phyloP scores from a whole-genome alignment of 306 rosid genomes.

The Trifolium repens region DNA sequence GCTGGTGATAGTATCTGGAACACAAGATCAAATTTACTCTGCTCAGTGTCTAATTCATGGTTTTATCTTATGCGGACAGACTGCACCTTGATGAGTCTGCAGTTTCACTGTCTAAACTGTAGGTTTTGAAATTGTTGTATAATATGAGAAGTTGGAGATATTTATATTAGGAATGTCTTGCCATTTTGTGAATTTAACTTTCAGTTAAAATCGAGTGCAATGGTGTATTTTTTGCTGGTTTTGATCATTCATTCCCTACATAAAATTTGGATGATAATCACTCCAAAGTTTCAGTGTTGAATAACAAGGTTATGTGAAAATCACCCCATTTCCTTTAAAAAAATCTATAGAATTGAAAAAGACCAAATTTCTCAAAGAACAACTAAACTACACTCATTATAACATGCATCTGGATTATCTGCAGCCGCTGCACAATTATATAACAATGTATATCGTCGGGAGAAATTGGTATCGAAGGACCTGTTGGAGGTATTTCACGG shows the following conservation, averaged over 20 bases:
- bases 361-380: not conserved
- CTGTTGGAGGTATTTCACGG: too few relatives aligned
- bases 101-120: not conserved
- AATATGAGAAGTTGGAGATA: not conserved
- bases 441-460: not conserved
- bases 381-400: constrained; percentile 3
- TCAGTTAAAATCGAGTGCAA: not conserved
- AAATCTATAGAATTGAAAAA: not conserved
- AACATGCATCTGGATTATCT: not conserved
- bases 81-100: constrained; percentile 50
- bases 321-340: not conserved
- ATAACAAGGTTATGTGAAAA: not conserved
- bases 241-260: not conserved
- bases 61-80: constrained; percentile 74
- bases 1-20: constrained; percentile 60
- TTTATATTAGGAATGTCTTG: constrained; percentile 8
- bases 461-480: too few relatives aligned
- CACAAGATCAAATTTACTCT: constrained; percentile 61
- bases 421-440: not conserved
- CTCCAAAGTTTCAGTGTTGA: not conserved
- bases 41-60: constrained; percentile 89
- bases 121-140: constrained; percentile 22
- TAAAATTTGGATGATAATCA: not conserved
- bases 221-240: not conserved
- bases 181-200: constrained; percentile 10